A percentile compares a stretch with the other conserved stretches of the same genome.
phyloP scores from a whole-genome alignment of 2,329 filamentous ascomycete genomes.

The Fusarium aywerte region DNA sequence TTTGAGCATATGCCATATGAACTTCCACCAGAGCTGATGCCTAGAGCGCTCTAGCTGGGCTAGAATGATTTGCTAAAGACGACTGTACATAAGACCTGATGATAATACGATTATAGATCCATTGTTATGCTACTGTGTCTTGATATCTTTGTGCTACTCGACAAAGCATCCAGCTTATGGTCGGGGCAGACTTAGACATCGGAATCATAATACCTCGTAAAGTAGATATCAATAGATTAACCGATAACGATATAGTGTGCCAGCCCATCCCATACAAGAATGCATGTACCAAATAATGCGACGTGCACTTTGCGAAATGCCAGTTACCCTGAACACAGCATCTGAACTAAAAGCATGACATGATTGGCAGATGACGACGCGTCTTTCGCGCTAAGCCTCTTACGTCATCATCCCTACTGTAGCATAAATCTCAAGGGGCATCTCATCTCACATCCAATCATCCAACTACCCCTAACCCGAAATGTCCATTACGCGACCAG shows the following conservation, averaged over 20 bases:
- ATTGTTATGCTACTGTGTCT: neutral
- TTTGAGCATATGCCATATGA: neutral
- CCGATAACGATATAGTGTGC: too few species aligned
- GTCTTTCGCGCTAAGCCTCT: neutral
- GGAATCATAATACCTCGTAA: too few species aligned
- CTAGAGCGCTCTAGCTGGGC: neutral
- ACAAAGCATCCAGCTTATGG: too few species aligned
- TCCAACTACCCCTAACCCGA: neutral
- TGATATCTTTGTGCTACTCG: too few species aligned
- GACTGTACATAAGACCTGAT: too few species aligned
- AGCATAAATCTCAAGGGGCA: neutral
- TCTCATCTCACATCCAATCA: neutral
- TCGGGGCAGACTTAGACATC: too few species aligned
- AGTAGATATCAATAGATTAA: too few species aligned
- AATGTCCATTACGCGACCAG: neutral
- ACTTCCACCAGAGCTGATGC: neutral
- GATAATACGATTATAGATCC: too few species aligned
- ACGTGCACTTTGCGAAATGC: too few species aligned
- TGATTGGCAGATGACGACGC: constrained; percentile 15
- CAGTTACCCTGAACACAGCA: accelerated
- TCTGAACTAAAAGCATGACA: accelerated
- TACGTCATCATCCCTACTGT: neutral
- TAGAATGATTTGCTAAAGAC: too few species aligned
- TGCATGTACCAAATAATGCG: too few species aligned
- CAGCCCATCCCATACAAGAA: too few species aligned